Conservation (phyloP, 2,329 filamentous ascomycete genomes). For the Aureobasidium lini region DNA sequence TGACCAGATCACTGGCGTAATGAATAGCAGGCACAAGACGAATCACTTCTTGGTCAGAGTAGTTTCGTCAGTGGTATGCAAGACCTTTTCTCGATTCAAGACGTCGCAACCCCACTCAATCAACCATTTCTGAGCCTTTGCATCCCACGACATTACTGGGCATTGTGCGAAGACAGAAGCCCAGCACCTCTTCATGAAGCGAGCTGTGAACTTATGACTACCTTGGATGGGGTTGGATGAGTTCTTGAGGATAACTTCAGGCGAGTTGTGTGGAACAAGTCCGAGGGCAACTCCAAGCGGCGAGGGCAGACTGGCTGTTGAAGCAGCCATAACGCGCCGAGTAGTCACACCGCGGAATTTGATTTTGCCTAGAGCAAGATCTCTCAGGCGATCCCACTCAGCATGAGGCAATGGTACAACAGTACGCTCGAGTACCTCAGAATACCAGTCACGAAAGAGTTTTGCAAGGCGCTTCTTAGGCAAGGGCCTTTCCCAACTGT, state of each 20-base stretch:
- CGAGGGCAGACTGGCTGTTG: neutral
- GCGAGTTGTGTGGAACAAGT: neutral
- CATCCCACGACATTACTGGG: conserved; percentile 35
- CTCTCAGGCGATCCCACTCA: conserved; percentile 38
- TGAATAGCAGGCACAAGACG: neutral
- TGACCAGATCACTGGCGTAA: neutral
- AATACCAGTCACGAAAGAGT: conserved; percentile 37
- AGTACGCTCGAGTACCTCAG: conserved; percentile 33
- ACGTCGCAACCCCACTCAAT: conserved; percentile 27
- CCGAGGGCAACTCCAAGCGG: conserved; percentile 2
- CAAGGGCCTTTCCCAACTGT: conserved; percentile 41
- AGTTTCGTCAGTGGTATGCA: neutral
- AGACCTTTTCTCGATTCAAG: neutral
- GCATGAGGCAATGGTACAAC: conserved; percentile 37
- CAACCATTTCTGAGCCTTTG: conserved; percentile 23
- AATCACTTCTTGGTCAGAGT: neutral
- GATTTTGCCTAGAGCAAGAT: conserved; percentile 30
- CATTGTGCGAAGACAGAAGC: conserved; percentile 33
- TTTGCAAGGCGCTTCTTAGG: conserved; percentile 38
- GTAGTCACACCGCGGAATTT: conserved; percentile 20
- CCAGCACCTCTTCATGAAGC: conserved; percentile 42
- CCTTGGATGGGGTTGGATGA: conserved; percentile 17
- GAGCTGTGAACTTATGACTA: conserved; percentile 32
- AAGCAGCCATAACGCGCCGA: neutral
- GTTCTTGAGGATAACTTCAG: neutral